A percentile compares a stretch with the other conserved stretches of the same genome.
phyloP scores from a whole-genome alignment of 495 filamentous ascomycete genomes.

The Neurospora sp. region DNA sequence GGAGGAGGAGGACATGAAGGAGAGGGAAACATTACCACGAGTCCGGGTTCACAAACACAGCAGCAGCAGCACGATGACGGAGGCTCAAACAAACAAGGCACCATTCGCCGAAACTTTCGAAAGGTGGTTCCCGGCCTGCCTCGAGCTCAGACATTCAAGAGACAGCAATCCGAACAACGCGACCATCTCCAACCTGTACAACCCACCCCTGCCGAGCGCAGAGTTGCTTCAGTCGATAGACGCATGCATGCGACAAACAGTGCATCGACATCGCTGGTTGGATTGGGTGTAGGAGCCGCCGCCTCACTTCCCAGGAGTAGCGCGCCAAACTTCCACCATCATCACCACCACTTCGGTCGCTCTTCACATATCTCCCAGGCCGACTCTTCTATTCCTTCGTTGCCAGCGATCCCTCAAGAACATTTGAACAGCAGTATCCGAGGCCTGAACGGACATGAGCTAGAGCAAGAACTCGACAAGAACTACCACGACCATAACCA shows the following conservation, averaged over 20 bases:
- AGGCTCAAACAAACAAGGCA: conserved; percentile 5
- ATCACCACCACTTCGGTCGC: conserved; percentile 16
- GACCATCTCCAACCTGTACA: conserved; percentile 58
- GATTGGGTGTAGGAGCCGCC: neutral
- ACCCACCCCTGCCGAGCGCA: conserved; percentile 51
- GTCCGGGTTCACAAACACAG: neutral
- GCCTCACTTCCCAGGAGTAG: conserved; percentile 31
- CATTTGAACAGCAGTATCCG: conserved; percentile 11
- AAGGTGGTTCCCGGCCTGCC: conserved; percentile 74
- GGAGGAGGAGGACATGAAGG: neutral
- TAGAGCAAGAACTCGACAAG: conserved; percentile 7
- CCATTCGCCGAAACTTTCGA: conserved; percentile 46
- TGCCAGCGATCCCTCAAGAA: conserved; percentile 23
- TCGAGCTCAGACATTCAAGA: conserved; percentile 62
- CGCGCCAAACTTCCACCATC: conserved; percentile 31
- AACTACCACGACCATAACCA: conserved; percentile 2
- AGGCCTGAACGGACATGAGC: conserved; percentile 8
- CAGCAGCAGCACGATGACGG: conserved; percentile 11
- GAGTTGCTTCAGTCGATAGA: conserved; percentile 66
- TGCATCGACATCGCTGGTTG: conserved; percentile 7
- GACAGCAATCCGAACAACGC: conserved; percentile 70
- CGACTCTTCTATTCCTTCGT: conserved; percentile 9
- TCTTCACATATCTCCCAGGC: neutral
- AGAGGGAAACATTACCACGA: neutral
- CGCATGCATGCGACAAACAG: conserved; percentile 32